Base-by-base conservation (phyloP, 2,329 filamentous ascomycete genomes). In the Beauveria caledonica region DNA sequence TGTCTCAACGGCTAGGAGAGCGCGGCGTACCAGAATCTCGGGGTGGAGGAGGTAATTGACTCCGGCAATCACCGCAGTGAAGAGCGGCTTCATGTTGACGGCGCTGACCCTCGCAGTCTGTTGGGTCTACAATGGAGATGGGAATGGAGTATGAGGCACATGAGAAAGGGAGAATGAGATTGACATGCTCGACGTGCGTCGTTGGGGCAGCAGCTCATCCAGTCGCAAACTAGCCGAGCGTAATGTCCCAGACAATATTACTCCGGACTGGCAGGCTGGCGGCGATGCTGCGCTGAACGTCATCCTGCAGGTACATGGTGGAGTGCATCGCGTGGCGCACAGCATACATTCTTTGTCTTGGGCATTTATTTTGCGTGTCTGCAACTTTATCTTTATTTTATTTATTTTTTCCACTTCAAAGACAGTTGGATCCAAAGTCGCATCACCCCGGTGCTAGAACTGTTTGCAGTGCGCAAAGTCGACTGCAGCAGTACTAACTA, bases 31-130 rank as follows among this genome's bases (percentile, higher is more conserved):
- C 50, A 62, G 15, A 27, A 62, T 25, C 17, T 62, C 49, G 13
- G 61, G 61, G 17, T 62, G 61, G 8, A 62, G 57, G 17, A 62
- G 57, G 23, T 62, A 62, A 8, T 33, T 59, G 36, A 60, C 39
- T 5, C 61, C 61, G 8, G 50, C 56, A 46, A 62, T 62, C 8
- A 52, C 61, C 10, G 61, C 57, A 27, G 51, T 57, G 17, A 62
- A 60, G 15, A 62, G 33, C 23, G 61, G 61, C 51, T 60, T 58
- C 61, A 62, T 62, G 8, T 36, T 60, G 54, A 42, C 48, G 19
- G 21, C 36, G 15, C n/a, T 53, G 11, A 36, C 33, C 2, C 33
- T 36, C 13, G 33, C 33, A 36, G 33, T 36, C 13, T 36, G 13
- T 36, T 36, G 33, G 1, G 33, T 36, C 5, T 36, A 13, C 33